Evolutionary conservation across 805 yeast species (phyloP), one percentile per base, ranked within the genome.

Genomic region (Ogataea nakhonphanomensis): DNA sequence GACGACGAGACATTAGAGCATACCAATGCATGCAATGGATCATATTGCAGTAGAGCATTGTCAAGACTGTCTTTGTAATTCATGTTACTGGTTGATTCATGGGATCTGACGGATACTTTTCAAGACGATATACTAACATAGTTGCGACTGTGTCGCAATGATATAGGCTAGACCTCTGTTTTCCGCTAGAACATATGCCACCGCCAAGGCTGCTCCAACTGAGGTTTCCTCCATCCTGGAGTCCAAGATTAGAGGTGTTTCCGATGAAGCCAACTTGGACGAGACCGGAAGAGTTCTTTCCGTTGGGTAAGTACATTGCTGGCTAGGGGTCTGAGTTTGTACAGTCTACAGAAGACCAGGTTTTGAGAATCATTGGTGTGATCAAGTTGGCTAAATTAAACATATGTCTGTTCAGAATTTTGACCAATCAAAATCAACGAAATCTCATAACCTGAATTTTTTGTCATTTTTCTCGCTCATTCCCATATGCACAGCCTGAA

Each of bases 241-340:
- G 79, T 96, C 93, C 74, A 89, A 95, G 77, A 93, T 93, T 78
- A 90, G 96, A 79, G 99, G 99, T 76, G 95, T 91, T 62, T 81
- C 96, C 53, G 93, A 88, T 65, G 98, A 91, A 74, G 87, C 96
- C 62, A 81, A 87, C 84, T 83, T 93, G 66, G 88, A 93, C 73
- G 99, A 93, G 78, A 95, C 99, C 68, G 99, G 99, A 73, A 88
- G 96, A 76, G 99, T 93, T 66, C 79, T 93, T 68, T 84, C 97
- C 58, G 96, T 93, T 67, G 99, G 88, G 88, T 81, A 76, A 59
- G 88, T 80, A 55, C 36, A 38, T 13, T 12, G 23, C 23, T 9
- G 7, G 8, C 14, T 24, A 30, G n/a, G 21, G 14, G 26, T 26
- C 9, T 35, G 35, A 25, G 25, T 21, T 14, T 17, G 31, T 15